A percentile compares a stretch with the other conserved stretches of the same genome.
Evolutionary conservation across 495 filamentous ascomycete genomes (phyloP).

Genomic region (Pseudomonodictys pantanalensis): DNA sequence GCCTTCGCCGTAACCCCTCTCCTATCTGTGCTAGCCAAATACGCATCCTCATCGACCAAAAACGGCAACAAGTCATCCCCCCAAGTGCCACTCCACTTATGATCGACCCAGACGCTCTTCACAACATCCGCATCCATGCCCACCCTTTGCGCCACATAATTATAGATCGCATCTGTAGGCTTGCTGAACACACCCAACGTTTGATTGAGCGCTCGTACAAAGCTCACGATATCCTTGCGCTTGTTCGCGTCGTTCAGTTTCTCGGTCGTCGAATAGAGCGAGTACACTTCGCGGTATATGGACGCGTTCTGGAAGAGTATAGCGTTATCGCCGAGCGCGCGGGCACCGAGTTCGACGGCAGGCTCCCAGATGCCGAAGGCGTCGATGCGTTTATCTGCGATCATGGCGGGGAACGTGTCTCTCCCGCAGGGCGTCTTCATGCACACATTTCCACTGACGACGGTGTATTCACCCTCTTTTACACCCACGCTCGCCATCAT

Average conservation of each 20-base stretch:
- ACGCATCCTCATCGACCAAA: constrained; percentile 44
- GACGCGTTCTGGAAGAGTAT: constrained; percentile 41
- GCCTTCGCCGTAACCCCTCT: constrained; percentile 34
- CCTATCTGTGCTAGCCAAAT: constrained; percentile 37
- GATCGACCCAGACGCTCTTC: constrained; percentile 43
- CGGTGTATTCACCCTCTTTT: constrained; percentile 36
- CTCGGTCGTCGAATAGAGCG: constrained; percentile 43
- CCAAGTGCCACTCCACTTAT: constrained; percentile 42
- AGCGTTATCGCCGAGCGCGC: constrained; percentile 39
- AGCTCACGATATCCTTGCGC: constrained; percentile 44
- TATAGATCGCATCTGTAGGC: constrained; percentile 39
- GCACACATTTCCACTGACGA: constrained; percentile 41
- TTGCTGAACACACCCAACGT: constrained; percentile 40
- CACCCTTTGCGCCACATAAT: constrained; percentile 35
- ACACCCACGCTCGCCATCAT: constrained; percentile 41
- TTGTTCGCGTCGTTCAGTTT: constrained; percentile 39
- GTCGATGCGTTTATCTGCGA: constrained; percentile 39
- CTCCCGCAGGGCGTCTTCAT: constrained; percentile 43
- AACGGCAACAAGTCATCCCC: constrained; percentile 42
- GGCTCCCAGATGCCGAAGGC: constrained; percentile 50
- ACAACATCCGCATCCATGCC: constrained; percentile 39
- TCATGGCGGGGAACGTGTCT: constrained; percentile 42
- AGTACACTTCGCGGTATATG: constrained; percentile 48
- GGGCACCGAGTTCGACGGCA: constrained; percentile 42
- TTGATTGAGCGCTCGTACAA: constrained; percentile 42